These are phyloP conservation scores for Geosmithia flava DNA, from an alignment of 2,329 filamentous ascomycete genomes.

Conservation along the genomic window DNA sequence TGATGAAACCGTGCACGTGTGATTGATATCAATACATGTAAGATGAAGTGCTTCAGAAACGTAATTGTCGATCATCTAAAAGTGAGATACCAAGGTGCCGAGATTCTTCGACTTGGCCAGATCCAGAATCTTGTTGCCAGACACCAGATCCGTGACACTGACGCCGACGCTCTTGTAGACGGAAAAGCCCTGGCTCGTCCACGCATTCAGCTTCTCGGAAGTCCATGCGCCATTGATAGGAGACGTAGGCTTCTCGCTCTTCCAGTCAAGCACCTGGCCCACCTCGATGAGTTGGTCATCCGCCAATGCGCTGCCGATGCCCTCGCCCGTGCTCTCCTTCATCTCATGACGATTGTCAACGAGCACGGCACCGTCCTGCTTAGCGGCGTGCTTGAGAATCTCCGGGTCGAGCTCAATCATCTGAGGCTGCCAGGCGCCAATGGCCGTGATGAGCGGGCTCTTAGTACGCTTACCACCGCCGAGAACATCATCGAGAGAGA, in stretches of 20 bases:
- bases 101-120: slow-evolving; percentile 42
- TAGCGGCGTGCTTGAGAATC: slow-evolving; percentile 9
- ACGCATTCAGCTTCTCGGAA: slow-evolving; percentile 31
- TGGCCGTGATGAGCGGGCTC: slow-evolving; percentile 14
- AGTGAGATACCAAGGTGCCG: slow-evolving; percentile 19
- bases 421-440: slow-evolving; percentile 17
- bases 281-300: slow-evolving; percentile 19
- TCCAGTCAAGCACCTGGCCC: slow-evolving; percentile 46
- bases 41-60: too few relatives aligned
- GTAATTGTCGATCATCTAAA: background rate
- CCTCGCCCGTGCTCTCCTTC: slow-evolving; percentile 16
- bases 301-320: slow-evolving; percentile 12
- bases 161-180: slow-evolving; percentile 60
- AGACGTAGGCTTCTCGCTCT: slow-evolving; percentile 22
- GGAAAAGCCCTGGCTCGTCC: slow-evolving; percentile 51
- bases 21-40: too few relatives aligned
- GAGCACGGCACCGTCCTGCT: slow-evolving; percentile 3
- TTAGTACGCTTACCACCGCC: slow-evolving; percentile 5
- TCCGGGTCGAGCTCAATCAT: slow-evolving; percentile 19
- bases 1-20: too few relatives aligned
- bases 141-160: slow-evolving; percentile 56
- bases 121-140: slow-evolving; percentile 43
- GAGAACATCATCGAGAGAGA: slow-evolving; percentile 11
- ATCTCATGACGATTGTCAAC: slow-evolving; percentile 2
- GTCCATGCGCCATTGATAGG: background rate